phyloP scores from a whole-genome alignment of 2,329 filamentous ascomycete species.

The Didymella arachidicola region DNA sequence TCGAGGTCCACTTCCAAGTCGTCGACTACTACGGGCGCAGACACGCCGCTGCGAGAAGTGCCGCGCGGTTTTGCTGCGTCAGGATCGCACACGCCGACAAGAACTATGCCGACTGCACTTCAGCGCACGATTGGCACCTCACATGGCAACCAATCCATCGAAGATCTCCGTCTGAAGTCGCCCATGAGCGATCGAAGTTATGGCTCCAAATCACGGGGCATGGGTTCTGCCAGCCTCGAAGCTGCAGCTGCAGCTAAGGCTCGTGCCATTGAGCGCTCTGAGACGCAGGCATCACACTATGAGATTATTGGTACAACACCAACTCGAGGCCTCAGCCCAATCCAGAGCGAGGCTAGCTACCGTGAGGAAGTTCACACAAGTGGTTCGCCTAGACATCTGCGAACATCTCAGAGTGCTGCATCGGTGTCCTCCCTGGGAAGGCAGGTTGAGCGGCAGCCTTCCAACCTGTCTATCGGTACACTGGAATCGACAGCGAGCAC shows the following conservation, averaged over 20 bases:
- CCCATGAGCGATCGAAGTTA: conserved; percentile 56
- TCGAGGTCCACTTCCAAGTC: conserved; percentile 68
- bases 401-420: conserved; percentile 54
- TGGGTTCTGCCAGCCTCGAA: conserved; percentile 32
- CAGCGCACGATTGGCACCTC: conserved; percentile 70
- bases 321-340: conserved; percentile 78
- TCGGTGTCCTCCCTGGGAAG: conserved; percentile 70
- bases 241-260: conserved; percentile 51
- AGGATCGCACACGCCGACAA: conserved; percentile 66
- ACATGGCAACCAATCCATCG: conserved; percentile 66
- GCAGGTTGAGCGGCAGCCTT: conserved; percentile 60
- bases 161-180: conserved; percentile 58
- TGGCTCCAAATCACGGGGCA: conserved; percentile 42
- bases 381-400: conserved; percentile 54
- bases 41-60: conserved; percentile 69
- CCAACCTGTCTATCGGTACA: conserved; percentile 67
- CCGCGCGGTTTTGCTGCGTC: conserved; percentile 66
- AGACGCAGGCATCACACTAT: conserved; percentile 48
- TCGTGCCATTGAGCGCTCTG: conserved; percentile 45
- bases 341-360: conserved; percentile 91
- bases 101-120: conserved; percentile 65
- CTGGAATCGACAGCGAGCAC: conserved; percentile 66
- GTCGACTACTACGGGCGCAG: conserved; percentile 58
- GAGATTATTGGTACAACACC: conserved; percentile 46
- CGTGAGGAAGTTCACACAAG: conserved; percentile 34